Percentiles rank a stretch among this genome's conserved stretches.
Evolutionary conservation across 306 rosid genomes (phyloP).

Genomic region (Carpinus fangiana): DNA sequence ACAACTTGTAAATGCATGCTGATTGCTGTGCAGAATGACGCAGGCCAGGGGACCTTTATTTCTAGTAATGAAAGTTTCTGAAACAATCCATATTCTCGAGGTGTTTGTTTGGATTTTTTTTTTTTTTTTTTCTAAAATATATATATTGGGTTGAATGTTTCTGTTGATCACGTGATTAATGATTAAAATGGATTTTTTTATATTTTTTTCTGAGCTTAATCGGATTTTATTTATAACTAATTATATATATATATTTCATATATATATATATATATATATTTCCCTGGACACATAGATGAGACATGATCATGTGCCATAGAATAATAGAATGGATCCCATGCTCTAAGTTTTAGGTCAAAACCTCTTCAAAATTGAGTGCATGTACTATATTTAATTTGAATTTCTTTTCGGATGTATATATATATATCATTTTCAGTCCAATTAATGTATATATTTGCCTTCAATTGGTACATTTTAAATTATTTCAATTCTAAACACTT

Average conservation of each 20-base stretch:
- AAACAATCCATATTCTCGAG: neutral
- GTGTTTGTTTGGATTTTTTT: too few relatives aligned
- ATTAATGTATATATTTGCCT: neutral
- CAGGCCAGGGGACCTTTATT: neutral
- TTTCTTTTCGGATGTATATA: neutral
- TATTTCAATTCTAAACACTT: neutral
- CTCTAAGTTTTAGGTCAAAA: neutral
- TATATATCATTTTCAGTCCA: neutral
- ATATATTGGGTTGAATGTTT: too few relatives aligned
- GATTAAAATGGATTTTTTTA: neutral
- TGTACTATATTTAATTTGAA: neutral
- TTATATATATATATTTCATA: too few relatives aligned
- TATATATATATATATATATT: too few relatives aligned
- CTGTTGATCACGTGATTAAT: too few relatives aligned
- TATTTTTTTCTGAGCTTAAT: neutral
- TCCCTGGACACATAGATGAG: too few relatives aligned
- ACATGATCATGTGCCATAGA: neutral
- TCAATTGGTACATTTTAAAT: neutral
- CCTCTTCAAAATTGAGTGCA: neutral
- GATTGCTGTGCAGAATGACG: neutral
- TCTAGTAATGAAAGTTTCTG: neutral
- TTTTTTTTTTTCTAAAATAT: neutral
- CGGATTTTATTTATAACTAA: too few relatives aligned
- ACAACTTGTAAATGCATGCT: neutral
- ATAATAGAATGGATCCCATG: neutral